phyloP scores from a whole-genome alignment of 2,329 filamentous ascomycete genomes.

The Claviceps lovelessii region DNA sequence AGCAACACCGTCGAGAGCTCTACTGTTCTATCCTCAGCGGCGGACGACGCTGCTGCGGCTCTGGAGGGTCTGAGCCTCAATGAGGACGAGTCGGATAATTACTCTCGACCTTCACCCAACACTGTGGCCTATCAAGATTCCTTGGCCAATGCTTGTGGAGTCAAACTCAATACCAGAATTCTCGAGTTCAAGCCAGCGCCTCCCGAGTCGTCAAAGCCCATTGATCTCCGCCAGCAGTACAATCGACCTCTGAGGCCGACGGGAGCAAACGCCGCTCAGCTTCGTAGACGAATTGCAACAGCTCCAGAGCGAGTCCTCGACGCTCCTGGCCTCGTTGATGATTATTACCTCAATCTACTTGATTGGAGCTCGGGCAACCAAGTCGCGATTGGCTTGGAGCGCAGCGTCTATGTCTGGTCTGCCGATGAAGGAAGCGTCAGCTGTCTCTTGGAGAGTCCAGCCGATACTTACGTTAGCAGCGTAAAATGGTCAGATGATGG shows the following conservation, averaged over 20 bases:
- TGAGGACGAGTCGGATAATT: constrained; percentile 53
- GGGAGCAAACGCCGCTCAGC: constrained; percentile 62
- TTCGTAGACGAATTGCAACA: constrained; percentile 81
- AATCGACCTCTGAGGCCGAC: constrained; percentile 83
- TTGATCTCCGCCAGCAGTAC: constrained; percentile 94
- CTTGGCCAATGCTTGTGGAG: constrained; percentile 77
- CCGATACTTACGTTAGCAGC: constrained; percentile 92
- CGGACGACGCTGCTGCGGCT: constrained; percentile 66
- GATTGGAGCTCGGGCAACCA: constrained; percentile 98
- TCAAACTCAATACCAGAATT: constrained; percentile 87
- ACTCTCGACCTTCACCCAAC: constrained; percentile 71
- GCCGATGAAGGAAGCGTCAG: constrained; percentile 82
- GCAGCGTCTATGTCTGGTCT: constrained; percentile 96
- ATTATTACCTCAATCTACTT: constrained; percentile 97
- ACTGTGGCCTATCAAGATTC: constrained; percentile 85
- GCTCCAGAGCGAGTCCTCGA: constrained; percentile 93
- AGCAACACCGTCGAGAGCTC: constrained; percentile 58
- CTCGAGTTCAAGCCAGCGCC: constrained; percentile 95
- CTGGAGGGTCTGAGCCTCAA: constrained; percentile 65
- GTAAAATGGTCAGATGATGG: constrained; percentile 98
- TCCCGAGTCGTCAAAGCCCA: constrained; percentile 96
- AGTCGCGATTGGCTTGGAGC: constrained; percentile 92
- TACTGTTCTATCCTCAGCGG: constrained; percentile 59
- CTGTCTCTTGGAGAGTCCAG: constrained; percentile 72
- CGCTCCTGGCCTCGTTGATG: constrained; percentile 87